These are phyloP conservation scores for Effrenium voratum DNA, from an alignment of 73 alveolate species.

Conservation along the genomic window DNA sequence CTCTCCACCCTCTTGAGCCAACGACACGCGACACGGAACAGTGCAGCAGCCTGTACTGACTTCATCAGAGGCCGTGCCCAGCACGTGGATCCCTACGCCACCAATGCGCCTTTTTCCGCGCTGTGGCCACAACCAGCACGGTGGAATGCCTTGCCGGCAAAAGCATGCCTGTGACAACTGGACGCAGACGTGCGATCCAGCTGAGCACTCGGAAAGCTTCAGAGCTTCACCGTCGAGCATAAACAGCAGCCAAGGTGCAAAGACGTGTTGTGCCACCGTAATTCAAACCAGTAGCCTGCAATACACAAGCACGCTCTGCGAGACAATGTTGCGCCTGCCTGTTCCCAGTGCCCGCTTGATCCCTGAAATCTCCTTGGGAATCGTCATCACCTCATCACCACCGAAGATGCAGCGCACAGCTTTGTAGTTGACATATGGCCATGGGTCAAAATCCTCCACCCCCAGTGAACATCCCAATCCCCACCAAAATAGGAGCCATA, in stretches of 20 bases:
- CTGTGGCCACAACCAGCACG: slow-evolving; percentile 61
- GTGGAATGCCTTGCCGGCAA: slow-evolving; percentile 52
- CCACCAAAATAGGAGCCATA: background rate
- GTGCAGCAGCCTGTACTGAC: too few relatives aligned
- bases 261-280: slow-evolving; percentile 55
- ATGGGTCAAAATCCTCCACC: too few relatives aligned
- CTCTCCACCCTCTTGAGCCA: too few relatives aligned
- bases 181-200: background rate
- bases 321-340: background rate
- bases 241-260: background rate
- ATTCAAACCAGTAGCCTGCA: slow-evolving; percentile 30
- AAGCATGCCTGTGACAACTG: background rate
- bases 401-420: background rate
- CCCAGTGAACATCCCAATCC: background rate
- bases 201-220: background rate
- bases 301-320: background rate
- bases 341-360: slow-evolving; percentile 13
- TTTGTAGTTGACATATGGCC: background rate
- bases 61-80: too few relatives aligned
- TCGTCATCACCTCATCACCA: slow-evolving; percentile 33
- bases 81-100: too few relatives aligned
- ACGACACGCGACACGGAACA: too few relatives aligned
- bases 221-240: background rate
- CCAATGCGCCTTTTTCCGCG: background rate
- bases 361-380: slow-evolving; percentile 11